These are phyloP conservation scores for Grigorovia yakushimaensis DNA, from an alignment of 805 yeast species.

Conservation along the genomic window DNA sequence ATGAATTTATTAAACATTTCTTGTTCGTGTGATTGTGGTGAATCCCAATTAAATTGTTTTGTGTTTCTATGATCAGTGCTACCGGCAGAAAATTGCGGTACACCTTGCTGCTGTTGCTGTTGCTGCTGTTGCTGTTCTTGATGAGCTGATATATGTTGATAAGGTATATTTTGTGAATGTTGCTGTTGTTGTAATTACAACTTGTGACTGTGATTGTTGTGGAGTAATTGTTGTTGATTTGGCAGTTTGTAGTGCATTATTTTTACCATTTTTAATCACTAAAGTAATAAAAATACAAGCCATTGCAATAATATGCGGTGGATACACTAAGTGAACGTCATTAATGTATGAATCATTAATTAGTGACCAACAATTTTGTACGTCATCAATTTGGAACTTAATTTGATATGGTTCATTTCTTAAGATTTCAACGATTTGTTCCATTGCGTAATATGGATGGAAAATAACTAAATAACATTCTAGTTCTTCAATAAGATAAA, in stretches of 20 bases:
- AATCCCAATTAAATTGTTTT: neutral
- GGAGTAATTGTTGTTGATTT: neutral
- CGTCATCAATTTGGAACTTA: conserved; percentile 47
- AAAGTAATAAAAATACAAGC: conserved; percentile 74
- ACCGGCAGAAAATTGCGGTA: too few relatives aligned
- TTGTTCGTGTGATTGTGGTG: conserved; percentile 8
- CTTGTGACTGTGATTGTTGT: neutral
- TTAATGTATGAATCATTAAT: conserved; percentile 85
- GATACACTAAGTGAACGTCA: conserved; percentile 69
- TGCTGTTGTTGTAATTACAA: conserved; percentile 30
- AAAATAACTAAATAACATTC: conserved; percentile 61
- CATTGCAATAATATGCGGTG: conserved; percentile 84
- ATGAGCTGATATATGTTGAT: too few relatives aligned
- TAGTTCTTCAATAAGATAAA: conserved; percentile 83
- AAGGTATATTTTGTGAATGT: conserved; percentile 24
- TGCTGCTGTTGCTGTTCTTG: neutral
- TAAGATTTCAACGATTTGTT: conserved; percentile 39
- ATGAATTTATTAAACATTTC: conserved; percentile 36
- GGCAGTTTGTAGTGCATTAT: neutral
- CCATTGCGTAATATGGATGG: conserved; percentile 61
- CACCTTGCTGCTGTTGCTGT: conserved; percentile 35
- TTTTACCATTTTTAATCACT: conserved; percentile 14
- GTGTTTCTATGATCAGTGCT: neutral
- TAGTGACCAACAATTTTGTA: conserved; percentile 82
- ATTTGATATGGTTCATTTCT: conserved; percentile 26